Conservation (phyloP, 2,329 filamentous ascomycete species). For the Colletotrichum agaves region DNA sequence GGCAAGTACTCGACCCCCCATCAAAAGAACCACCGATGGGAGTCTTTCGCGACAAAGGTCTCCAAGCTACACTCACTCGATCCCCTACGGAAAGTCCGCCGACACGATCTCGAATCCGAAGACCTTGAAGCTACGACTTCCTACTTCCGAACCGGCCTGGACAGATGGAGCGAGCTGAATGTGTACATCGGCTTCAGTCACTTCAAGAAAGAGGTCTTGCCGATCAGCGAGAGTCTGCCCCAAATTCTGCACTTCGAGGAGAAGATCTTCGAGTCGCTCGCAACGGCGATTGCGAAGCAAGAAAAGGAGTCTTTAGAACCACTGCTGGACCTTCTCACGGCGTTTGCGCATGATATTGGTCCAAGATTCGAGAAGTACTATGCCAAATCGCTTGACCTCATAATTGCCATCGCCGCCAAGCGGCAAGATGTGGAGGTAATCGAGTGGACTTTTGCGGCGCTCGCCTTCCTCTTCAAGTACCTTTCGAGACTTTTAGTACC, state of each 20-base stretch:
- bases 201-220: constrained; percentile 80
- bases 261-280: constrained; percentile 81
- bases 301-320: constrained; percentile 87
- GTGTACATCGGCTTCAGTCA: constrained; percentile 81
- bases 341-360: constrained; percentile 94
- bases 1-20: constrained; percentile 77
- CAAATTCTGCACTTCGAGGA: constrained; percentile 93
- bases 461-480: constrained; percentile 98
- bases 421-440: constrained; percentile 87
- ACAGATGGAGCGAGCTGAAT: constrained; percentile 93
- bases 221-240: constrained; percentile 87
- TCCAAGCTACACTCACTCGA: constrained; percentile 90
- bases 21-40: constrained; percentile 87
- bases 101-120: constrained; percentile 83
- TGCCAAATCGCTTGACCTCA: constrained; percentile 75
- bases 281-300: constrained; percentile 78
- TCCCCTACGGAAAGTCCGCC: constrained; percentile 88
- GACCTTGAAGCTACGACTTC: constrained; percentile 82
- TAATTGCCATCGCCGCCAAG: constrained; percentile 81
- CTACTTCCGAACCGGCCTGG: constrained; percentile 83
- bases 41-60: constrained; percentile 91
- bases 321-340: constrained; percentile 85
- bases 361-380: constrained; percentile 91
- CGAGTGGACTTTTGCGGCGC: constrained; percentile 94
- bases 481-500: constrained; percentile 87